A percentile compares a stretch with the other conserved stretches of the same genome.
Evolutionary conservation across 108 stramenopile species (phyloP).

Genomic region (Pseudonitzschia multiseries): DNA sequence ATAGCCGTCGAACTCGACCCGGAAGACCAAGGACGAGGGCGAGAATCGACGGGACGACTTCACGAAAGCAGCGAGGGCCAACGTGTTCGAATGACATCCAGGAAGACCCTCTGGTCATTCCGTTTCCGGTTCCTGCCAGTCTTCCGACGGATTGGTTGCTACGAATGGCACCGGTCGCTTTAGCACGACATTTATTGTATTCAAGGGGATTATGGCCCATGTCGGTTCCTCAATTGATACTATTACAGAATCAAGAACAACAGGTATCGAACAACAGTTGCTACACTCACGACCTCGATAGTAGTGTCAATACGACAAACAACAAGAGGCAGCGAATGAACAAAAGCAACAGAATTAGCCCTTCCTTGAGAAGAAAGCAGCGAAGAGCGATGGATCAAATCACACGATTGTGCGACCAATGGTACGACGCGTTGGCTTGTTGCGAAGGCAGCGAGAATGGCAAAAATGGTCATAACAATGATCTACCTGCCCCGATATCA

Average conservation of each 20-base stretch:
- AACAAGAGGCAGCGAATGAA: conserved; percentile 1
- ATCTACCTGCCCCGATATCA: no score
- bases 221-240: conserved; percentile 13
- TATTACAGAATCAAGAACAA: conserved; percentile 8
- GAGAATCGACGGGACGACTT: not conserved
- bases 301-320: not conserved
- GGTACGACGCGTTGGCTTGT: not conserved
- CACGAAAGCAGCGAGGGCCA: not conserved
- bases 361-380: conserved; percentile 7
- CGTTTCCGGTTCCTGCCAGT: conserved; percentile 3
- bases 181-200: conserved; percentile 9
- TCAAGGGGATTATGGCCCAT: conserved; percentile 17
- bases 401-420: not conserved
- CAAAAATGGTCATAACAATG: not conserved
- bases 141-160: conserved; percentile 7
- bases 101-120: not conserved
- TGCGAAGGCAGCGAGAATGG: not conserved
- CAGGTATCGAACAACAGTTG: not conserved
- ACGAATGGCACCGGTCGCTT: not conserved
- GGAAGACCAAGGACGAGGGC: not conserved
- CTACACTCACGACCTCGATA: not conserved
- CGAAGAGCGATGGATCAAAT: conserved; percentile 9
- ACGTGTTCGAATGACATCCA: not conserved
- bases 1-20: not conserved
- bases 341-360: not conserved